Conservation (phyloP, 768 basidiomycete species). For the Sarcomyxa edulis region DNA sequence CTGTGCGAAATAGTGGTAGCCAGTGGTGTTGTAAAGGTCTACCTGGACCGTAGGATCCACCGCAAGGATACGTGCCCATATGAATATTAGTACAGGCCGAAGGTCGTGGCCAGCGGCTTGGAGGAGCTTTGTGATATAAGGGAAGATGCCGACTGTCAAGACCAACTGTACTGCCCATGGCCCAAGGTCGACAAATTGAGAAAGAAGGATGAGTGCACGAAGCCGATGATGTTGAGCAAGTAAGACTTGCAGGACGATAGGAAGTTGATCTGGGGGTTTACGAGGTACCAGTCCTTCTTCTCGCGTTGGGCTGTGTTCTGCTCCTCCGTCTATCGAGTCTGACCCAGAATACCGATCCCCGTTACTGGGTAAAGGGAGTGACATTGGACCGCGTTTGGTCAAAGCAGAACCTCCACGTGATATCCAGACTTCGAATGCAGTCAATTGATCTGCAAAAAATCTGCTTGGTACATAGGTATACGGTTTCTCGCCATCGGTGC, state of each 20-base stretch:
- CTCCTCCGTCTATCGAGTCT: neutral
- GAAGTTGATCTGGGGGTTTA: slow-evolving; percentile 94
- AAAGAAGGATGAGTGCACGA: slow-evolving; percentile 90
- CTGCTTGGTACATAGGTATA: slow-evolving; percentile 79
- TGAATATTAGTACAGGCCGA: slow-evolving; percentile 97
- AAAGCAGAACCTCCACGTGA: slow-evolving; percentile 86
- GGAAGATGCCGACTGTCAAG: slow-evolving; percentile 95
- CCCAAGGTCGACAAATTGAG: slow-evolving; percentile 96
- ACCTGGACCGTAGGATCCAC: slow-evolving; percentile 92
- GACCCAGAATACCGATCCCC: slow-evolving; percentile 23
- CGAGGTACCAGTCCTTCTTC: slow-evolving; percentile 63
- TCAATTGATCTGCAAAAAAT: slow-evolving; percentile 95
- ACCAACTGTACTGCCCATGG: slow-evolving; percentile 98
- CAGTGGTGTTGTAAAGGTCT: slow-evolving; percentile 79
- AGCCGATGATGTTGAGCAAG: slow-evolving; percentile 95
- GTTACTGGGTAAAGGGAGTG: slow-evolving; percentile 45
- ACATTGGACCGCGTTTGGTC: slow-evolving; percentile 70
- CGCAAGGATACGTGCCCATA: slow-evolving; percentile 96
- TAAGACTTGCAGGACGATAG: slow-evolving; percentile 95
- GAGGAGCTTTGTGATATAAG: slow-evolving; percentile 93
- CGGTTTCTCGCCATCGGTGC: slow-evolving; percentile 33
- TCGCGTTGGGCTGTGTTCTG: neutral
- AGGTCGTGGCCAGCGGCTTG: slow-evolving; percentile 93
- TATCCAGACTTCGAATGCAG: slow-evolving; percentile 98
- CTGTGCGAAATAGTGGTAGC: slow-evolving; percentile 82